Evolutionary conservation across 2,329 filamentous ascomycete genomes (phyloP).

Genomic region (Neodidymelliopsis sp.): DNA sequence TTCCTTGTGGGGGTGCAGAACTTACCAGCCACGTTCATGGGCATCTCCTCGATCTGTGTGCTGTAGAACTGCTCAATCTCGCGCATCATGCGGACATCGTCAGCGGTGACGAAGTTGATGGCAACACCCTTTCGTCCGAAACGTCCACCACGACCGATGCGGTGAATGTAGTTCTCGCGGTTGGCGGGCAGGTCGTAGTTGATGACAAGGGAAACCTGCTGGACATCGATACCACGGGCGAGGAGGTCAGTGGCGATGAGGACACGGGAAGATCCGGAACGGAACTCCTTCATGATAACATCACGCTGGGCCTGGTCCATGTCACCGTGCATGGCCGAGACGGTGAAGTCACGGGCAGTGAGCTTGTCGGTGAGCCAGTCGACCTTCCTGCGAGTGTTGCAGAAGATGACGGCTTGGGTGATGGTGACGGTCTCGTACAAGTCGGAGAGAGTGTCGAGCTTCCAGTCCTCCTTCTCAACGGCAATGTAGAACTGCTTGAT

Average conservation of each 20-base stretch:
- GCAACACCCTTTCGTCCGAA: conserved; percentile 99
- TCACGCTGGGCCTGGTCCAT: conserved; percentile 99
- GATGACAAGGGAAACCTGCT: conserved; percentile 99
- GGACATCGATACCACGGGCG: conserved; percentile 99
- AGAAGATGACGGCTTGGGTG: conserved; percentile 99
- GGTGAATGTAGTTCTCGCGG: conserved; percentile 99
- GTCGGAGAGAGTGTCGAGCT: conserved; percentile 98
- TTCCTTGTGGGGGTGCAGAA: conserved; percentile 15
- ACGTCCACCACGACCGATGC: conserved; percentile 98
- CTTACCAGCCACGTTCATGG: conserved; percentile 82
- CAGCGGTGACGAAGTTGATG: conserved; percentile 99
- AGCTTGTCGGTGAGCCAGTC: conserved; percentile 99
- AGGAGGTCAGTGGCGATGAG: conserved; percentile 97
- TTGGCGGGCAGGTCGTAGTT: conserved; percentile 99
- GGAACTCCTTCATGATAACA: conserved; percentile 99
- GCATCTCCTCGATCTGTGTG: conserved; percentile 99
- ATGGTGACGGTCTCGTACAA: conserved; percentile 99
- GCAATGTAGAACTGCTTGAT: conserved; percentile 99
- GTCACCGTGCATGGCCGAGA: conserved; percentile 99
- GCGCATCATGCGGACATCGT: conserved; percentile 99
- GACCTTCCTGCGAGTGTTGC: conserved; percentile 99
- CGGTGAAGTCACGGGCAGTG: conserved; percentile 96
- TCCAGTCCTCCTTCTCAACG: conserved; percentile 99
- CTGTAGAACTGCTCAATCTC: conserved; percentile 99
- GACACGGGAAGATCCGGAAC: conserved; percentile 96